Evolutionary conservation across 805 yeast species (phyloP), one percentile per base, ranked within the genome.

Genomic region (Candida suzukii): DNA sequence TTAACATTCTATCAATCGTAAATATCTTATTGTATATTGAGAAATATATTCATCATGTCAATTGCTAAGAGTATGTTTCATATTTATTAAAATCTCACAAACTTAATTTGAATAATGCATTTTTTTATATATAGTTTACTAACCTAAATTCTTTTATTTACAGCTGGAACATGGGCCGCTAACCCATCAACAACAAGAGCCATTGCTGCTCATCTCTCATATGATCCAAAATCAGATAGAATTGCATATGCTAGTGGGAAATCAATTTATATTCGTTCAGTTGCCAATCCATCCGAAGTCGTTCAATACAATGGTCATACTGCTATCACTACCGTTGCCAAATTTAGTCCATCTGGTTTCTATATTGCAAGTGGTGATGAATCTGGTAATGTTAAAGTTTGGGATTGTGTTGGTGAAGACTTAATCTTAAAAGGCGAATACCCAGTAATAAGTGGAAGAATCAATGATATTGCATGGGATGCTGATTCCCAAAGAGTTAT

Each of bases 321-420:
- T 28, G 67, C 69, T 32, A 64, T 75, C 19, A 87, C 95, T 31
- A 84, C 95, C 0, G 95, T 82, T 3, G 96, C 93, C 14, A 75
- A 77, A 37, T 88, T 93, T 60, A 71, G 95, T 1, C 96, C 98
- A 1, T 80, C 88, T 12, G 97, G 99, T 1, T 83, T 71, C 61
- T 91, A 86, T 62, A 67, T 91, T 25, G 96, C 95, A 2, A 83
- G 95, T 3, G 98, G 96, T 37, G 99, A 91, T 57, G 87, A 79
- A 50, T 64, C 81, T n/a, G 99, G 99, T 24, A 75, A 76, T 45
- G 95, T 91, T 35, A 83, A 84, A 49, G 78, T 93, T 35, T 91
- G 98, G 96, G 95, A 88, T 52, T 61, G 71, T 24, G 73, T 71
- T 20, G 72, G 74, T 17, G 76, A 74, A 27, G 71, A 68, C 46